Evolutionary conservation across 1,284 basidiomycete species (phyloP), one percentile per base, ranked within the genome.

Genomic region (Naganishia sp.): DNA sequence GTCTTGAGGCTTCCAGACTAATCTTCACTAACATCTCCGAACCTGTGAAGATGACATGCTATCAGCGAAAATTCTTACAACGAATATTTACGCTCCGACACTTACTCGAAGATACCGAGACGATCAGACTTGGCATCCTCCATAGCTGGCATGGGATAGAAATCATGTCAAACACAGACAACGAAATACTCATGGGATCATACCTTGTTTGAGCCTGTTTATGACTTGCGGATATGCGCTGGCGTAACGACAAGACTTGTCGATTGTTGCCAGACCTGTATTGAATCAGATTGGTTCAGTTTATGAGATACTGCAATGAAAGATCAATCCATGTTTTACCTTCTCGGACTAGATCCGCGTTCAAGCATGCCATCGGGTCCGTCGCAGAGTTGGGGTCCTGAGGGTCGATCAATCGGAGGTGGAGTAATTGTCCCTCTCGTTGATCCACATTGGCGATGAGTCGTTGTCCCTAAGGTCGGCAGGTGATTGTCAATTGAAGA

Each of bases 401-500:
- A 0, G 92, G 88, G 75, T 95, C 92, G 69, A 94, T 92, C 53
- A 95, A 84, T 42, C 93, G 89, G 61, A 95, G 84, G 77, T 95
- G 93, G 18, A 92, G 82, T 3, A 87, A 75, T 45, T 84, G 76
- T 50, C 89, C 89, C 75, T 95, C 94, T 73, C 83, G 86, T 75
- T 89, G 85, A 78, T 97, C 94, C 66, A 94, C 81, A 80, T 94
- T 95, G 44, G 92, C 94, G 52, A 96, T 83, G 39, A 97, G 84
- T 77, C 93, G 92, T 65, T 90, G 88, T 36, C 90, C 91, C 79
- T 77, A 63, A 33, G 44, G 15, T 9, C 11, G 10, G 42, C 15
- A n/a, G 13, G 52, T 23, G 7, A 16, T 3, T 44, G 21, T 25
- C 31, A n/a, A 21, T 42, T 3, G 6, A 18, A 23, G 2, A 18